Evolutionary conservation across 2,329 filamentous ascomycete species (phyloP).

Genomic region (Raffaelea ambrosiae): DNA sequence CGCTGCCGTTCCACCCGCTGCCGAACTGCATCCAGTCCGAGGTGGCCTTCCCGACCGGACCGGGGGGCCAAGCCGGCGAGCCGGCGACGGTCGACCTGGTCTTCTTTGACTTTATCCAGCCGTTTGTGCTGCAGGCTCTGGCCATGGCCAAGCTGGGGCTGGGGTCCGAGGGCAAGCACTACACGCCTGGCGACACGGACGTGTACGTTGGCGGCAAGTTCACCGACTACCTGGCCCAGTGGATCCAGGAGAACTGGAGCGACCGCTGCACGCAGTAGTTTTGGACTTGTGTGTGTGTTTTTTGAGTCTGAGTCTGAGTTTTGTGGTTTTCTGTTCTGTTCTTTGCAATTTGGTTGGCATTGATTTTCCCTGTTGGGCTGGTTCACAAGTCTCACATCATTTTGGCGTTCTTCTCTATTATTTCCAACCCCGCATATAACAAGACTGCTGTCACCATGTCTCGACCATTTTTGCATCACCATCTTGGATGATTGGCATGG

Average conservation of each 20-base stretch:
- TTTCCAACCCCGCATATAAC: background rate
- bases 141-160: conserved; percentile 30
- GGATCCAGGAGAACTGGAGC: conserved; percentile 53
- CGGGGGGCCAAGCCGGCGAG: conserved; percentile 14
- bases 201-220: conserved; percentile 46
- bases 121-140: conserved; percentile 69
- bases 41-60: conserved; percentile 45
- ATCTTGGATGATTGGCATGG: no score
- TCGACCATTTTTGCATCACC: no score
- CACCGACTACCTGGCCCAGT: conserved; percentile 45
- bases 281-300: background rate
- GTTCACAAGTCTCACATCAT: no score
- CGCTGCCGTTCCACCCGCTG: conserved; percentile 64
- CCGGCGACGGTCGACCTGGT: conserved; percentile 77
- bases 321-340: background rate
- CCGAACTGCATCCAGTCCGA: conserved; percentile 77
- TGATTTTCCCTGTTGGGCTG: no score
- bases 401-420: no score
- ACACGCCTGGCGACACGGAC: conserved; percentile 36
- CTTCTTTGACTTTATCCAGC: conserved; percentile 85
- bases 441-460: background rate
- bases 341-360: background rate
- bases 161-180: conserved; percentile 23
- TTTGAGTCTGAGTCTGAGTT: background rate
- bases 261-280: conserved; percentile 29